Evolutionary conservation across 106 monocot species (phyloP), one percentile per base, ranked within the genome.

Genomic region (Allium cepa): DNA sequence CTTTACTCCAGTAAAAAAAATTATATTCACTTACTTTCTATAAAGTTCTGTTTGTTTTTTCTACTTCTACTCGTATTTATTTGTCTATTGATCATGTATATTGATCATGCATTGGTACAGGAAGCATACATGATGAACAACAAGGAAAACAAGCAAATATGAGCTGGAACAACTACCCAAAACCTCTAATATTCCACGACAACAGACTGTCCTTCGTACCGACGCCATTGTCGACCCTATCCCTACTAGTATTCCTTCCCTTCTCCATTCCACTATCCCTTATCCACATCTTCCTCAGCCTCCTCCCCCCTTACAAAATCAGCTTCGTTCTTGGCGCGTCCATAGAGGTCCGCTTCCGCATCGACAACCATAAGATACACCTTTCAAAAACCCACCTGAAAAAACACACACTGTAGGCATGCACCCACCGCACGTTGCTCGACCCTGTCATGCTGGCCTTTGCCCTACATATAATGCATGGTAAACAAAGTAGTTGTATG

Each of bases 151-250:
- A 55, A 55, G 11, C 36, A 36, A 36, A 60, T 2, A 5, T 2
- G 27, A 87, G 82, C 82, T 10, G 74, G 84, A 69, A 62, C 78
- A 45, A 80, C 50, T 88, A 88, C 73, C 87, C 87, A 46, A 92
- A 88, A 77, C 92, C 85, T 7, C 47, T 92, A 11, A 78, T 92
- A 14, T 92, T 92, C 76, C 88, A 92, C 26, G 92, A 92, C 56
- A 85, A 88, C 1, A 69, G 92, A 53, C 85, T 92, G 8, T 82
- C 85, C 3, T 81, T 92, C 62, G 71, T 92, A 45, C 92, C 92
- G 0, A 88, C 79, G 1, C 88, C 92, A 7, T 2, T 60, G 1
- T 72, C 92, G 11, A 60, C 56, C 14, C 49, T 92, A 13, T 78
- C 82, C 74, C 56, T 92, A 18, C 88, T 80, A 72, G 73, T 92